Base-by-base conservation (phyloP, 805 yeast genomes). In the Saturnispora diversa region DNA sequence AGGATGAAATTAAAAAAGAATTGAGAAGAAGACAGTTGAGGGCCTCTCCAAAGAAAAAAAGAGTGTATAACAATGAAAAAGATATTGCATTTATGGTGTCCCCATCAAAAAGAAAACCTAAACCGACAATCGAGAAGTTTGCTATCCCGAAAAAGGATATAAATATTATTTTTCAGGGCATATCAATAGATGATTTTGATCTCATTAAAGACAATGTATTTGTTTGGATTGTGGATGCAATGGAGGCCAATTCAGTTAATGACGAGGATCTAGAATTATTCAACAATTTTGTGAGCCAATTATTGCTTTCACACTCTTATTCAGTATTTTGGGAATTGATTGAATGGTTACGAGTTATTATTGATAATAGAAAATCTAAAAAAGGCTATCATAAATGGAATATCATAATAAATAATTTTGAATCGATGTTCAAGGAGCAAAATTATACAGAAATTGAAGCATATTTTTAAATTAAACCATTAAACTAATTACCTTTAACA, bases 1-100 rank as follows among this genome's bases (percentile, higher is more conserved):
- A 76, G 48, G 48, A 59, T 1, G 96, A 87, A 50, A 53, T 87
- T 1, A 65, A 62, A 44, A 54, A 56, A 3, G 85, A 81, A 45
- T 52, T 80, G 23, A 49, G 62, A 6, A 60, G 74, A 31, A 55
- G 83, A 26, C 49, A 49, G 8, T 20, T 55, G 12, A 42, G 45
- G 12, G 39, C 50, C 10, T 53, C 60, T 10, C 59, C 61, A 0
- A 50, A 44, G 21, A 42, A 38, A 16, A 32, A 40, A 6, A 41
- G 24, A 28, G 13, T 15, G 4, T 19, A 30, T 26, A 23, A 35
- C 19, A 40, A 38, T 13, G 45, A 40, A 7, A 46, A 32, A 11
- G 57, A 54, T 22, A 51, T 54, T 24, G 43, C 42, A 1, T 25
- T 37, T 6, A 35, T 50, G 13, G 29, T 53, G 3, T 35, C 50